Evolutionary conservation across 257 asterid species (phyloP), one percentile per base, ranked within the genome.

Genomic region (Osmanthus fragrans): DNA sequence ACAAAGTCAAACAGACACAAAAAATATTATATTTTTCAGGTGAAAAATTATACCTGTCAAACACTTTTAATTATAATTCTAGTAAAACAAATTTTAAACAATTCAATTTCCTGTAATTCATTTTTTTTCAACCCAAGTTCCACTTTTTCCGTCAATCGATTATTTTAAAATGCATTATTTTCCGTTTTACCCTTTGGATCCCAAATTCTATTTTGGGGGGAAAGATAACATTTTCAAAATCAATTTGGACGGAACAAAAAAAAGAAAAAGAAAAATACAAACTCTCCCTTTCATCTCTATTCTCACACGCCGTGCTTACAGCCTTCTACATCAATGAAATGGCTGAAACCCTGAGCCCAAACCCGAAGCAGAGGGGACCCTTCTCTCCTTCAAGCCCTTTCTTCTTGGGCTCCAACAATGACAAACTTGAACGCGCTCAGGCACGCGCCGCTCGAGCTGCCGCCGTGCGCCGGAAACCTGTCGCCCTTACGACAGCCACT

Each of bases 371-470:
- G 76, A 84, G 96, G 74, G 89, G 78, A 15, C 90, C 93, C 3
- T 88, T 93, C 81, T 84, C 93, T 39, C 97, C 99, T 70, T 85
- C 85, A 5, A 82, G 94, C 81, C 94, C 97, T 2, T 92, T 91
- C 85, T 85, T 88, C 69, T 80, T 94, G 70, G 96, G 99, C 78
- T 91, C 99, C 71, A 94, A 94, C 56, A 92, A 93, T 75, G 99
- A 95, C 86, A 81, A 88, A 58, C 92, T 93, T 39, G 99, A 95
- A 74, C 95, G 99, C 74, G 97, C 98, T 71, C 97, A 90, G 84
- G 97, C 97, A 66, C 97, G 98, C 39, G 98, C 97, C 2, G 98
- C 98, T 29, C 94, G 97, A 66, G 98, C 97, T 68, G 99, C 99
- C 71, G 90, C 92, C 72, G 73, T 89, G 69, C 93, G 98, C 34